phyloP scores from a whole-genome alignment of 1,139 yeast genomes.

The Geotrichum fermentans region DNA sequence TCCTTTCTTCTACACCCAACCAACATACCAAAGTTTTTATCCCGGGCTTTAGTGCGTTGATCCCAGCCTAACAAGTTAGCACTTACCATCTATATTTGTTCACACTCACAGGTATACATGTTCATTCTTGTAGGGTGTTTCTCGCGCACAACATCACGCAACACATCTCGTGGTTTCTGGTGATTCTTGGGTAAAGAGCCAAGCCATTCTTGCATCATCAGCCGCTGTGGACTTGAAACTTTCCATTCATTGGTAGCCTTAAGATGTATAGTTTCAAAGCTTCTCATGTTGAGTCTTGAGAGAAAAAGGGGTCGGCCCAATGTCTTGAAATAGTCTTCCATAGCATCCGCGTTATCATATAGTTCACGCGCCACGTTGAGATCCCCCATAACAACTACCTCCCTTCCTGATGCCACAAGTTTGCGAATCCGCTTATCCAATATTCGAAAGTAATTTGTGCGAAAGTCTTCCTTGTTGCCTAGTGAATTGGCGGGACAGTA shows the following conservation, averaged over 20 bases:
- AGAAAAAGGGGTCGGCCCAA: slow-evolving; percentile 21
- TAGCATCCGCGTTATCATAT: slow-evolving; percentile 74
- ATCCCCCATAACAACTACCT: slow-evolving; percentile 81
- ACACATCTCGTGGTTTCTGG: slow-evolving; percentile 33
- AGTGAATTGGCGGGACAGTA: slow-evolving; percentile 95
- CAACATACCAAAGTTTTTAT: slow-evolving; percentile 53
- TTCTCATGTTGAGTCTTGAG: slow-evolving; percentile 17
- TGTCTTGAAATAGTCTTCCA: slow-evolving; percentile 43
- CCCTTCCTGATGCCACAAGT: slow-evolving; percentile 45
- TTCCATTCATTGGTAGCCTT: slow-evolving; percentile 30
- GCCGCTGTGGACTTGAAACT: slow-evolving; percentile 27
- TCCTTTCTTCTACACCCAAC: no score
- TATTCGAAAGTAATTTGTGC: slow-evolving; percentile 53
- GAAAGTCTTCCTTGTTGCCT: slow-evolving; percentile 62
- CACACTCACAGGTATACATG: slow-evolving; percentile 58
- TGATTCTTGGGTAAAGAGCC: slow-evolving; percentile 11
- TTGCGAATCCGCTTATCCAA: slow-evolving; percentile 58
- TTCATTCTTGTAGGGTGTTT: slow-evolving; percentile 53
- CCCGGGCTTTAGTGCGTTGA: slow-evolving; percentile 69
- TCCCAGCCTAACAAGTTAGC: slow-evolving; percentile 57
- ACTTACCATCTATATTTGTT: background rate
- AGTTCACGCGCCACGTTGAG: slow-evolving; percentile 74
- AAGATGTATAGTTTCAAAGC: slow-evolving; percentile 24
- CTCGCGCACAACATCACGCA: slow-evolving; percentile 63
- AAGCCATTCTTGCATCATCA: slow-evolving; percentile 34